Percentiles rank a stretch among this genome's conserved stretches.
Evolutionary conservation across 495 filamentous ascomycete genomes (phyloP).

Genomic region (Penicillium samsonianum): DNA sequence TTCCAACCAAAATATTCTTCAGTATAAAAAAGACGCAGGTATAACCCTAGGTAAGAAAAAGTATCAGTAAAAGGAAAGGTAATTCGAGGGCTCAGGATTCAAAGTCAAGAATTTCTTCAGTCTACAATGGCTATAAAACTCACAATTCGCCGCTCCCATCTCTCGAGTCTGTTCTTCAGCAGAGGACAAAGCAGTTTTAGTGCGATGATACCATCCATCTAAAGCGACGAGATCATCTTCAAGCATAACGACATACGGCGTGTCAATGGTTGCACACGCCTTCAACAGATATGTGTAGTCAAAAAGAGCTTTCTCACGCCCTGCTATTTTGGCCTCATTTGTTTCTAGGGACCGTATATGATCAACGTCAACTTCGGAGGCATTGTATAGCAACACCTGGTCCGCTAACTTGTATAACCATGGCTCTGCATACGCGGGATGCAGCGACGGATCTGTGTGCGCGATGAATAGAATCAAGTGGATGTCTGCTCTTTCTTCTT

Average conservation of each 20-base stretch:
- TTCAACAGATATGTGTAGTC: conserved; percentile 30
- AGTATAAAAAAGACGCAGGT: conserved; percentile 60
- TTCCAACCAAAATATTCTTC: conserved; percentile 57
- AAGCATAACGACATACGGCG: conserved; percentile 48
- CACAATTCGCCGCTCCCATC: neutral
- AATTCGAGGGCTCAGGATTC: too few species aligned
- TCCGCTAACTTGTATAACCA: conserved; percentile 51
- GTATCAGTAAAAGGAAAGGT: neutral
- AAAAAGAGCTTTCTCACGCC: neutral
- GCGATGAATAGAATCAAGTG: conserved; percentile 52
- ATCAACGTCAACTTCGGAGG: conserved; percentile 25
- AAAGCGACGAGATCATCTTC: conserved; percentile 55
- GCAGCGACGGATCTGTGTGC: conserved; percentile 44
- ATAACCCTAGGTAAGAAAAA: conserved; percentile 35
- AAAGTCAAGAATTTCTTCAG: too few species aligned
- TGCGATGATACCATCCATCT: conserved; percentile 54
- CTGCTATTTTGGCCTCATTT: conserved; percentile 11
- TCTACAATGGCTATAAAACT: neutral
- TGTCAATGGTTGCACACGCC: conserved; percentile 38
- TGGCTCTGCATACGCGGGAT: conserved; percentile 43
- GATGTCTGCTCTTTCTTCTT: conserved; percentile 43
- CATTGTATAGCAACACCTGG: conserved; percentile 47
- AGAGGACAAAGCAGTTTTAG: conserved; percentile 35
- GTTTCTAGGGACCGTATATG: conserved; percentile 18
- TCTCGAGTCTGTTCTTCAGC: conserved; percentile 30